Evolutionary conservation across 2,329 filamentous ascomycete species (phyloP).

Genomic region (Zasmidium angulare): DNA sequence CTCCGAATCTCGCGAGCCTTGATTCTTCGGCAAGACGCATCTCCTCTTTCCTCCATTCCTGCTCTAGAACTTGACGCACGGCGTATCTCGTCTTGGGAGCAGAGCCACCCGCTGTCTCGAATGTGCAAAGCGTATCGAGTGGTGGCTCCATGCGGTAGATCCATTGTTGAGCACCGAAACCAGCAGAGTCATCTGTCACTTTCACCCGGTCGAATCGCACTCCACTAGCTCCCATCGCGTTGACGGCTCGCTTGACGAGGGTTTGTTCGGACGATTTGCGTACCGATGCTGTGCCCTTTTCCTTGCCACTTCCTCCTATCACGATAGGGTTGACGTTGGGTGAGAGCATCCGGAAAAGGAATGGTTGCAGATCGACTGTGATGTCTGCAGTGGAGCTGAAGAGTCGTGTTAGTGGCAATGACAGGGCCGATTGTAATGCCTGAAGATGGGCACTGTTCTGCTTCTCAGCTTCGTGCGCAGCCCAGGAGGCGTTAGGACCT

Average conservation of each 20-base stretch:
- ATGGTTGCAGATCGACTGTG: conserved; percentile 80
- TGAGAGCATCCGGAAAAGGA: conserved; percentile 77
- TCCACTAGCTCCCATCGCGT: conserved; percentile 79
- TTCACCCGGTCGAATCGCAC: conserved; percentile 77
- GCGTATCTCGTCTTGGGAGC: conserved; percentile 74
- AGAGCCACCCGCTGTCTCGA: conserved; percentile 63
- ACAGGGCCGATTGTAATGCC: conserved; percentile 69
- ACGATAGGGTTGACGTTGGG: conserved; percentile 91
- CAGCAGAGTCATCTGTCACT: conserved; percentile 63
- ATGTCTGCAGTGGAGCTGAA: conserved; percentile 80
- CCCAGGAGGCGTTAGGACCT: conserved; percentile 77
- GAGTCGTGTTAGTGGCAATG: conserved; percentile 68
- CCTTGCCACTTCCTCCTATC: conserved; percentile 55
- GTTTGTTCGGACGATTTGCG: conserved; percentile 80
- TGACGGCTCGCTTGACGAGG: conserved; percentile 77
- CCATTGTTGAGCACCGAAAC: conserved; percentile 48
- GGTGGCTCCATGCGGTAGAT: conserved; percentile 93
- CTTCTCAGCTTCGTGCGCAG: conserved; percentile 77
- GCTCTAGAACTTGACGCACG: conserved; percentile 87
- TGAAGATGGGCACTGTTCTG: conserved; percentile 73
- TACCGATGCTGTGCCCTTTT: conserved; percentile 65
- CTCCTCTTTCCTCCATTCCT: conserved; percentile 77
- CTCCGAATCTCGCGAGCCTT: conserved; percentile 64
- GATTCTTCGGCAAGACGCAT: conserved; percentile 64
- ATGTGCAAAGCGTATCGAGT: conserved; percentile 76